These are phyloP conservation scores for Hydnomerulius pinastri DNA, from an alignment of 768 basidiomycete species.

Conservation along the genomic window DNA sequence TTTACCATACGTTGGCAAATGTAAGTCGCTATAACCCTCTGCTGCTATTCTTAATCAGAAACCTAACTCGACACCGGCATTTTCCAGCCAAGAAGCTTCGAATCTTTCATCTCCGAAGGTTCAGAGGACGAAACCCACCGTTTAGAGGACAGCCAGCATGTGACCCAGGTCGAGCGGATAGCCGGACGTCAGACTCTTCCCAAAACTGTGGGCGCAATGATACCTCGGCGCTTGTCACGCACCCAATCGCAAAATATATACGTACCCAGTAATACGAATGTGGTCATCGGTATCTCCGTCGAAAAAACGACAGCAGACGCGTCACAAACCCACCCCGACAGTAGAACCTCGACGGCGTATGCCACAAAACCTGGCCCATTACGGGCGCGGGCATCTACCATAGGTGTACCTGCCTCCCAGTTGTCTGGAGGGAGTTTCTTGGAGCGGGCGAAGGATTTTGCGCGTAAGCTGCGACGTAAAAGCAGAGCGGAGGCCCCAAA, in stretches of 20 bases:
- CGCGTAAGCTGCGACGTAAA: slow-evolving; percentile 46
- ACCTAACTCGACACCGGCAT: slow-evolving; percentile 11
- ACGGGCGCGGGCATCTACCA: slow-evolving; percentile 38
- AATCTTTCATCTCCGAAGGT: slow-evolving; percentile 45
- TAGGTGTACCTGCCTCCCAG: slow-evolving; percentile 28
- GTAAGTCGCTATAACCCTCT: slow-evolving; percentile 31
- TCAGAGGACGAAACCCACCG: slow-evolving; percentile 36
- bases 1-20: slow-evolving; percentile 47
- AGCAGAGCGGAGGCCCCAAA: slow-evolving; percentile 21
- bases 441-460: slow-evolving; percentile 41
- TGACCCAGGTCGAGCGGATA: slow-evolving; percentile 52
- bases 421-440: slow-evolving; percentile 29
- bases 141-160: slow-evolving; percentile 45
- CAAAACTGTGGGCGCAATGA: slow-evolving; percentile 40
- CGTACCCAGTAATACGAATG: slow-evolving; percentile 27
- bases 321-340: slow-evolving; percentile 1
- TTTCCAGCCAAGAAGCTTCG: slow-evolving; percentile 44
- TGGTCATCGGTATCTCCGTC: slow-evolving; percentile 51
- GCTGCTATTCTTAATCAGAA: background rate
- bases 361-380: slow-evolving; percentile 27
- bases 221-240: slow-evolving; percentile 49
- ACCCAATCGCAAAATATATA: slow-evolving; percentile 42
- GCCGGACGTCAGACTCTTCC: slow-evolving; percentile 44
- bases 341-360: slow-evolving; percentile 18
- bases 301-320: slow-evolving; percentile 40